Evolutionary conservation across 2,329 filamentous ascomycete species (phyloP).

Genomic region (Cladosporium sp.): DNA sequence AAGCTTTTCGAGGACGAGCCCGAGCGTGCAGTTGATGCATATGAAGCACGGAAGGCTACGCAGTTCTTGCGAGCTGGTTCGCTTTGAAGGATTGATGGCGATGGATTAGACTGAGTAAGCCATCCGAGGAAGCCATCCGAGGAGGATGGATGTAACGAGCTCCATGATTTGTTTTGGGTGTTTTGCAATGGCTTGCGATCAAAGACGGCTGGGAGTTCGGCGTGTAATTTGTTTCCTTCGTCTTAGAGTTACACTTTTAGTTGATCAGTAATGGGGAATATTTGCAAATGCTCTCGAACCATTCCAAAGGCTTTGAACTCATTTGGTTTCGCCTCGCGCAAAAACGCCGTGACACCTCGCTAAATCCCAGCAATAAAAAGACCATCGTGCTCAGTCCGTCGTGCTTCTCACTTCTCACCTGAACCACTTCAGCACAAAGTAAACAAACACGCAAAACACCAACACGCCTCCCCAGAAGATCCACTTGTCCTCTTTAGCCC

Average conservation of each 20-base stretch:
- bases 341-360: slow-evolving; percentile 14
- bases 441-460: slow-evolving; percentile 88
- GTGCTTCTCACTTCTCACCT: slow-evolving; percentile 52
- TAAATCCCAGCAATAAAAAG: slow-evolving; percentile 7
- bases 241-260: background rate
- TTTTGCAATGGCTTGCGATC: background rate
- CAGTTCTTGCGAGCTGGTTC: background rate
- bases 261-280: background rate
- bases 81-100: background rate
- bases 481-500: slow-evolving; percentile 95
- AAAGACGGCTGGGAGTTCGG: background rate
- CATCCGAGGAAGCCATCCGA: background rate
- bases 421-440: slow-evolving; percentile 83
- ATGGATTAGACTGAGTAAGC: background rate
- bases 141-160: background rate
- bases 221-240: background rate
- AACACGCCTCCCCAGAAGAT: slow-evolving; percentile 88
- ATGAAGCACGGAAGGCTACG: background rate
- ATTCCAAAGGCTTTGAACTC: background rate
- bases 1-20: background rate
- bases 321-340: background rate
- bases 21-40: background rate
- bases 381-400: background rate
- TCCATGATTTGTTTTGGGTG: slow-evolving; percentile 2
- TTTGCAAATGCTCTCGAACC: background rate